Evolutionary conservation across 495 filamentous ascomycete genomes (phyloP), one percentile per base, ranked within the genome.

Genomic region (Hyaloscypha bicolor): DNA sequence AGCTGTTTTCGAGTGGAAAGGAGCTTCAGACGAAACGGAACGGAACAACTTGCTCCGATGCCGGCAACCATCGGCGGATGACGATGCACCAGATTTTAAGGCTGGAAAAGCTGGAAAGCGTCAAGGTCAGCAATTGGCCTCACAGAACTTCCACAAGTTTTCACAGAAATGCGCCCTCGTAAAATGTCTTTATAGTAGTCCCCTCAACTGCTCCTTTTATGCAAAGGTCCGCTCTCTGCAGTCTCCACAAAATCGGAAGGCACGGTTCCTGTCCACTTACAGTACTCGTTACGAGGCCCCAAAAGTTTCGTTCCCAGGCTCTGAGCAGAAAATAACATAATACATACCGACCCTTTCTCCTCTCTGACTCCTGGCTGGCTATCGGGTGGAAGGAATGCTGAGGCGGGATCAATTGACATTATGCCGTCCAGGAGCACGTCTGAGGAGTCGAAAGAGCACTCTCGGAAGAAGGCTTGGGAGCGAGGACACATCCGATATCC

Each of bases 401-500:
- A 59, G 57, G 64, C 51, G 21, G 55, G 52, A 63, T 35, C 71
- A 68, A 66, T 66, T 60, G 62, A 39, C 45, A 68, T 53, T 35
- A 74, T 72, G 72, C 69, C 72, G 55, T 65, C 72, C 59, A 56
- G 32, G 71, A 79, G 66, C 69, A 74, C 67, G 53, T 55, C 63
- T n/a, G 29, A 57, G 51, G 55, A 67, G 25, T 32, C 48, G n/a
- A 21, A 53, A 39, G 62, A 64, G 63, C 37, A 57, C 22, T 53
- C 71, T 8, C 48, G 45, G 65, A 66, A 62, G 55, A 77, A 77
- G 55, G 69, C 72, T 42, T 75, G 71, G 66, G 75, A 79, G 66
- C 80, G 77, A 72, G 61, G 60, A 32, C 58, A 69, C 30, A 80
- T 89, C 51, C 83, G 85, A 67, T 93, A 93, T 76, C 91, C 91